Evolutionary conservation across 2,329 filamentous ascomycete genomes (phyloP), one percentile per base, ranked within the genome.

Genomic region (Aspergillus floridensis): DNA sequence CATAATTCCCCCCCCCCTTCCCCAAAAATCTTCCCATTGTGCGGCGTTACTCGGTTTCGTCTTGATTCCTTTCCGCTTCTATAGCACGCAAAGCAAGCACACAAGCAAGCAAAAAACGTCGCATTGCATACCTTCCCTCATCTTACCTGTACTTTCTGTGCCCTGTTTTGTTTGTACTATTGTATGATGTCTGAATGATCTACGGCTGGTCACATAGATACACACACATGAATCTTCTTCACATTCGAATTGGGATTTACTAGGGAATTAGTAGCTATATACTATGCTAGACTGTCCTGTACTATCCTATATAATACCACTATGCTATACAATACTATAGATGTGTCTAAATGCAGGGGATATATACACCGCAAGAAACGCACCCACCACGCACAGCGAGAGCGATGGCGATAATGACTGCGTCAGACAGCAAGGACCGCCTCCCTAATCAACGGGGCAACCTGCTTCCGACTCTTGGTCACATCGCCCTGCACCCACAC

Each of bases 391-490:
- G 12, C 31, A 12, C 7, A 32, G 31, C 7, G 12, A 32, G 12
- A 32, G 31, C 11, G 2, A 46, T 5, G 14, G 2, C 2, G 1
- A 31, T 38, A 22, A 22, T 22, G 22, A 3, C 22, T 22, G 22
- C 22, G 22, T 59, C 57, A 70, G 35, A 68, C 35, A 35, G 63
- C 65, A 16, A 68, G 55, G 48, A 80, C 72, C 1, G 79, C 79
- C 63, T 80, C 77, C 63, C 85, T 79, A 53, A 88, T 66, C 68
- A 88, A 66, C 55, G 86, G 86, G 16, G 81, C 86, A 53, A 88
- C 84, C 73, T 84, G 82, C 73, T 88, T 88, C 63, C 86, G 79
- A 68, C 85, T 88, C 62, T 84, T 83, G 49, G 79, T 79, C 48
- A 85, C 74, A 61, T 86, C 80, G 16, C 73, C 75, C 71, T 88